Evolutionary conservation across 495 filamentous ascomycete species (phyloP), one percentile per base, ranked within the genome.

Genomic region (Rostrohypoxylon terebratum): DNA sequence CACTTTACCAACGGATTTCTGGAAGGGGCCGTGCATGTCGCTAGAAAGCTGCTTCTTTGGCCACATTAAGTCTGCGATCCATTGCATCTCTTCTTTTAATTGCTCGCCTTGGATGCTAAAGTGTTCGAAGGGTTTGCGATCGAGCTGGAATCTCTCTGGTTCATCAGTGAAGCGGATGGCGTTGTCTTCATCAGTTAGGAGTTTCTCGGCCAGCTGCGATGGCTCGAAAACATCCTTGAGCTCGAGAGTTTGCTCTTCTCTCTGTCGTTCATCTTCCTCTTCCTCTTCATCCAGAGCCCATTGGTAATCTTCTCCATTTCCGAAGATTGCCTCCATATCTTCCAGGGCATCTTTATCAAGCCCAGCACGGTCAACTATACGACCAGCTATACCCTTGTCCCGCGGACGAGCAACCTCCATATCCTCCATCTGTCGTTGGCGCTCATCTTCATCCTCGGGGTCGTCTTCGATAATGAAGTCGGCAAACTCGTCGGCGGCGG

Each of bases 161-260:
- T 97, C 90, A 78, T 99, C 96, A 13, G 86, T 87, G 57, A 88
- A 84, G 14, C 96, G 92, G 63, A 99, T 98, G 57, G 87, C 83
- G 78, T 98, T 96, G 75, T 99, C 96, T 53, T 93, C 94, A 61
- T 98, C 96, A 4, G 96, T 99, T 36, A 99, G 88, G 79, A 98
- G 92, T 80, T 92, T 93, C 79, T 98, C 96, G 40, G 88, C 88
- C 44, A 99, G 88, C 79, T 98, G 93, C 1, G 94, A 94, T 1
- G 96, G 96, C 80, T 99, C 96, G 67, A 99, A 98, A 63, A 99
- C 94, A 78, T 98, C 95, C 81, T 97, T 97, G 47, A 99, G 84
- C 78, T 98, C 92, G n/a, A 98, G 85, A 31, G 83, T 83, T 70
- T 88, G 83, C 63, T 87, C 83, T 44, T 90, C 93, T 61, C 88